Evolutionary conservation across 1,139 yeast species (phyloP).

Genomic region (Scheffersomyces insectosa): DNA sequence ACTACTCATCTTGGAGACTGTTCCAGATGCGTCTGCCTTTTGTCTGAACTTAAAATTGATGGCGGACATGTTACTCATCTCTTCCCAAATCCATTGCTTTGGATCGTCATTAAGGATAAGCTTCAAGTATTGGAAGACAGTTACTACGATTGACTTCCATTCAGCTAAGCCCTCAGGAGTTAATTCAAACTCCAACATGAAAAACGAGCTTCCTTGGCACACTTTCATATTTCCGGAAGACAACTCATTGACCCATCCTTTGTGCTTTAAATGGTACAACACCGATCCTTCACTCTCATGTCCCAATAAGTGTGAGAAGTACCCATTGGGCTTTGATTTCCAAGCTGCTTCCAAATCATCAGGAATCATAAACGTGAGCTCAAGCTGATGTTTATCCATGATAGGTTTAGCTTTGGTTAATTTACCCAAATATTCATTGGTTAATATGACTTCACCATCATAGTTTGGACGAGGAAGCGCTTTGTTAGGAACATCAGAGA

Average conservation of each 20-base stretch:
- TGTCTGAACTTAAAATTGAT: slow-evolving; percentile 67
- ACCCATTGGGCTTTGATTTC: slow-evolving; percentile 68
- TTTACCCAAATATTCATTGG: slow-evolving; percentile 50
- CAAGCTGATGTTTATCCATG: slow-evolving; percentile 70
- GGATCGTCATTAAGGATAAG: slow-evolving; percentile 56
- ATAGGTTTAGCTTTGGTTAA: slow-evolving; percentile 76
- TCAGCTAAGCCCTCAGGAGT: slow-evolving; percentile 70
- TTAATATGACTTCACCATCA: slow-evolving; percentile 30
- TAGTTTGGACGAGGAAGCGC: slow-evolving; percentile 53
- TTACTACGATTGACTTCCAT: slow-evolving; percentile 59
- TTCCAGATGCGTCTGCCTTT: slow-evolving; percentile 60
- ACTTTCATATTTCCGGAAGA: slow-evolving; percentile 74
- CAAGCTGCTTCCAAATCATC: slow-evolving; percentile 64
- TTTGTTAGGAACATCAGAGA: slow-evolving; percentile 61
- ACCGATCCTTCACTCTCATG: slow-evolving; percentile 91
- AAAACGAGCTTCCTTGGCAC: slow-evolving; percentile 67
- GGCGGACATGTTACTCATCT: slow-evolving; percentile 45
- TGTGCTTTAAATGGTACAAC: slow-evolving; percentile 62
- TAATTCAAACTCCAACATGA: slow-evolving; percentile 69
- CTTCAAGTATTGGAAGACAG: slow-evolving; percentile 70
- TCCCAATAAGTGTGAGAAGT: slow-evolving; percentile 80
- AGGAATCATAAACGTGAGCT: slow-evolving; percentile 71
- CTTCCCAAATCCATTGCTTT: slow-evolving; percentile 56
- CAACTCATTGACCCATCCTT: slow-evolving; percentile 79
- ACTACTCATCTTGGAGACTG: slow-evolving; percentile 55